phyloP scores from a whole-genome alignment of 352 stramenopile genomes.

The Peronospora farinosa region DNA sequence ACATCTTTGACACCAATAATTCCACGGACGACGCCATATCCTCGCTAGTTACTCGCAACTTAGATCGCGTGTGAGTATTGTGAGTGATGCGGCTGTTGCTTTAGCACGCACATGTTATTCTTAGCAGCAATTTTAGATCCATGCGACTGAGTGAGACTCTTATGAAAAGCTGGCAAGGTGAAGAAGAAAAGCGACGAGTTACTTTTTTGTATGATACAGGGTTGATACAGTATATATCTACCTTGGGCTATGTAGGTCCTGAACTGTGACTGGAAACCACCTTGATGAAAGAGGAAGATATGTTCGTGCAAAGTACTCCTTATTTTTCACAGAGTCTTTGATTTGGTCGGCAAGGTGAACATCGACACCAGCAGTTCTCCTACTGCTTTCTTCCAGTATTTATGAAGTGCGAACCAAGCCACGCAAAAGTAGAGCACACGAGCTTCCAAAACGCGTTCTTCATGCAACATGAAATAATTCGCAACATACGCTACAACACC shows the following conservation, averaged over 20 bases:
- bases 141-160: conserved; percentile 34
- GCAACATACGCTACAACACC: conserved; percentile 51
- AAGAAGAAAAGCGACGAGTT: conserved; percentile 31
- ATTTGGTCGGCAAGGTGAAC: conserved; percentile 20
- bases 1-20: conserved; percentile 22
- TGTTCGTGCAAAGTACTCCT: neutral
- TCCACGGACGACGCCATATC: conserved; percentile 12
- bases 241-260: too few relatives aligned
- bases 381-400: conserved; percentile 60
- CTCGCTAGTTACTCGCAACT: conserved; percentile 44
- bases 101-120: conserved; percentile 56
- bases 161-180: conserved; percentile 24
- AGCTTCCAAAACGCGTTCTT: conserved; percentile 47
- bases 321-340: conserved; percentile 11
- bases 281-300: too few relatives aligned
- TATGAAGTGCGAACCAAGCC: conserved; percentile 65
- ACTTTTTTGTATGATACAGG: too few relatives aligned
- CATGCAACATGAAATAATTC: conserved; percentile 47
- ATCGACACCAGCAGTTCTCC: conserved; percentile 27
- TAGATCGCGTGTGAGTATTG: conserved; percentile 38
- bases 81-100: conserved; percentile 37
- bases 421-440: conserved; percentile 53
- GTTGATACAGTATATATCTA: too few relatives aligned
- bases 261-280: too few relatives aligned
- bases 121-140: conserved; percentile 60